Evolutionary conservation across 2,329 filamentous ascomycete genomes (phyloP).

Genomic region (Pyrenophora tritici-repentis): DNA sequence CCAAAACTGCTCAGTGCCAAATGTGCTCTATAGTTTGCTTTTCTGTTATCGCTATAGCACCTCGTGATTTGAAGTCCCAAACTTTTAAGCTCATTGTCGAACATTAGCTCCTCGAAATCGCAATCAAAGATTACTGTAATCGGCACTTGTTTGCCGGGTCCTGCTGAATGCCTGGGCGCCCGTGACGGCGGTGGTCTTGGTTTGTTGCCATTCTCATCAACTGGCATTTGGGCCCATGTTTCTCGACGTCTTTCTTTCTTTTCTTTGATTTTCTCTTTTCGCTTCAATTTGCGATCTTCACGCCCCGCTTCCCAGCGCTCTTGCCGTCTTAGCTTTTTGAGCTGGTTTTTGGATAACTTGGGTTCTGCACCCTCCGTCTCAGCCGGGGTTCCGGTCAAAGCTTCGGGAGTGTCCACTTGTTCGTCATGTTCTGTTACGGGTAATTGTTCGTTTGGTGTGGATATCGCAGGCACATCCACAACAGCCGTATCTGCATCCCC

Average conservation of each 20-base stretch:
- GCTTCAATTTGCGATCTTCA: constrained; percentile 60
- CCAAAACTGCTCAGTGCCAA: constrained; percentile 79
- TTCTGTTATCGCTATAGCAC: constrained; percentile 85
- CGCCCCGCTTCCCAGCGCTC: constrained; percentile 77
- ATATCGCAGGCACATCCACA: constrained; percentile 14
- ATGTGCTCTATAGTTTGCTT: constrained; percentile 69
- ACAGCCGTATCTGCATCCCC: constrained; percentile 12
- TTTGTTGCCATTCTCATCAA: constrained; percentile 28
- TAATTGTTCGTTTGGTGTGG: constrained; percentile 16
- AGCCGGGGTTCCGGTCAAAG: constrained; percentile 5
- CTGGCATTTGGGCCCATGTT: constrained; percentile 48
- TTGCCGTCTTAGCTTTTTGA: constrained; percentile 75
- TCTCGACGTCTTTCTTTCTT: constrained; percentile 58
- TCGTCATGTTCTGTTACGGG: constrained; percentile 21
- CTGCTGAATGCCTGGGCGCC: constrained; percentile 24
- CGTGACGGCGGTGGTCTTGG: constrained; percentile 23
- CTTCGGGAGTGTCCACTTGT: constrained; percentile 3
- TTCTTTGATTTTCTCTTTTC: constrained; percentile 61
- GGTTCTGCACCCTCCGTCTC: constrained; percentile 17
- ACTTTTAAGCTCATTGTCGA: constrained; percentile 81
- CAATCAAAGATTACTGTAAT: constrained; percentile 87
- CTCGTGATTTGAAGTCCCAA: constrained; percentile 83
- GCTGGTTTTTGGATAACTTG: constrained; percentile 79
- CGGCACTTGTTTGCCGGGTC: constrained; percentile 65
- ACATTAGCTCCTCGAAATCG: constrained; percentile 89